A percentile compares a stretch with the other conserved stretches of the same genome.
phyloP scores from a whole-genome alignment of 1,284 basidiomycete species.

The Thelephora terrestris region DNA sequence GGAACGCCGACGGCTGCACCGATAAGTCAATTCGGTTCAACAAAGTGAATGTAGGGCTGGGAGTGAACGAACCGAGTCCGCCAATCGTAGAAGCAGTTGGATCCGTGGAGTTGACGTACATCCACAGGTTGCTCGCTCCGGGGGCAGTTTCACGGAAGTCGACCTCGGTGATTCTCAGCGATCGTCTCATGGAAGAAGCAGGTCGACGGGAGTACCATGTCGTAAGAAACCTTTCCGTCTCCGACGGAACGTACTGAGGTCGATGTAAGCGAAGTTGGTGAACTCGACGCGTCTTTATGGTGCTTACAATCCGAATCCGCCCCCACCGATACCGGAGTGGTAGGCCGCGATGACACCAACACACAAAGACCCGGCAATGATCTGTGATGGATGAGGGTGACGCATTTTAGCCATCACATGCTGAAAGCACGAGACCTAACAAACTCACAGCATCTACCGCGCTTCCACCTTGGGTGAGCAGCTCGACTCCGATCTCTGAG shows the following conservation, averaged over 20 bases:
- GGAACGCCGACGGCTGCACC: slow-evolving; percentile 73
- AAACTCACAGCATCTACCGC: slow-evolving; percentile 69
- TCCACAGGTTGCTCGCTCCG: slow-evolving; percentile 54
- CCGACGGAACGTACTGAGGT: background rate
- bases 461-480: slow-evolving; percentile 77
- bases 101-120: slow-evolving; percentile 48
- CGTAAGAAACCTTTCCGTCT: background rate
- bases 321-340: slow-evolving; percentile 75
- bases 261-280: background rate
- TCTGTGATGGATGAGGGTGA: background rate
- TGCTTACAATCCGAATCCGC: slow-evolving; percentile 71
- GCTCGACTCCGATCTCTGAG: slow-evolving; percentile 71
- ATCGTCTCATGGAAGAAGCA: slow-evolving; percentile 26
- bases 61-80: slow-evolving; percentile 28
- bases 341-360: background rate
- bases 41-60: too few relatives aligned
- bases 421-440: too few relatives aligned
- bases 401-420: background rate
- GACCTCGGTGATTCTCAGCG: slow-evolving; percentile 58
- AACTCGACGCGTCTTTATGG: background rate
- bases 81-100: slow-evolving; percentile 53
- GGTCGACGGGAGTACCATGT: slow-evolving; percentile 53
- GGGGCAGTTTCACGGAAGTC: slow-evolving; percentile 90
- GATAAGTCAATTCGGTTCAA: too few relatives aligned
- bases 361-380: slow-evolving; percentile 1